These are phyloP conservation scores for Cyathus striatus DNA, from an alignment of 768 basidiomycete species.

Conservation along the genomic window DNA sequence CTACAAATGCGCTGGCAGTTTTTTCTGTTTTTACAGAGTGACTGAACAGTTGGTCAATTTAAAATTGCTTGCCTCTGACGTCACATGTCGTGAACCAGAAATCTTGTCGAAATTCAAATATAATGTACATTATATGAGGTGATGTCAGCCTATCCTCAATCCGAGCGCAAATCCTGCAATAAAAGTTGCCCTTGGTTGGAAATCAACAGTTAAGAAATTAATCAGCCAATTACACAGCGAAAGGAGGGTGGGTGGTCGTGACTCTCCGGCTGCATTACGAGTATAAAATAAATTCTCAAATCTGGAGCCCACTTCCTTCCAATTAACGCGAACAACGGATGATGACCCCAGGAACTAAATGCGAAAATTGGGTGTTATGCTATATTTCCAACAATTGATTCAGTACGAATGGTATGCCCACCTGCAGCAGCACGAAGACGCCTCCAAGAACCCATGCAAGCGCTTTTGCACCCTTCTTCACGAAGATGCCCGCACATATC, in stretches of 20 bases:
- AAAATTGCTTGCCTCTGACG: too few species aligned
- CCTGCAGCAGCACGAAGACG: conserved; percentile 87
- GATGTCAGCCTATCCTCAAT: conserved; percentile 65
- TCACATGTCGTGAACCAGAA: too few species aligned
- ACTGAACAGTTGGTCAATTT: too few species aligned
- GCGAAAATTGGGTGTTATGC: background rate
- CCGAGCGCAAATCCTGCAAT: conserved; percentile 80
- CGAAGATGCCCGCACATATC: conserved; percentile 85
- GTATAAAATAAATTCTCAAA: conserved; percentile 77
- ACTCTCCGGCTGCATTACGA: conserved; percentile 47
- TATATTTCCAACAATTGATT: background rate
- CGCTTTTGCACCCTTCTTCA: conserved; percentile 89
- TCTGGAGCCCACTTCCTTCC: conserved; percentile 54
- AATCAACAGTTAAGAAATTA: conserved; percentile 87
- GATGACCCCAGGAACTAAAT: conserved; percentile 73
- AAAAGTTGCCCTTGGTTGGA: conserved; percentile 88
- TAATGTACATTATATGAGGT: background rate
- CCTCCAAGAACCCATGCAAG: conserved; percentile 87
- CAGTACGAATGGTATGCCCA: conserved; percentile 27
- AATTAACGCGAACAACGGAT: conserved; percentile 75
- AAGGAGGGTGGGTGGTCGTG: conserved; percentile 56
- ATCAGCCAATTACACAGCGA: conserved; percentile 65
- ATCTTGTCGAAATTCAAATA: background rate
- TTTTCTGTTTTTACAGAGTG: too few species aligned
- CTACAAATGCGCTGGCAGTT: too few species aligned